These are phyloP conservation scores for Phytophthora brassicae DNA, from an alignment of 352 stramenopile species.

Conservation along the genomic window DNA sequence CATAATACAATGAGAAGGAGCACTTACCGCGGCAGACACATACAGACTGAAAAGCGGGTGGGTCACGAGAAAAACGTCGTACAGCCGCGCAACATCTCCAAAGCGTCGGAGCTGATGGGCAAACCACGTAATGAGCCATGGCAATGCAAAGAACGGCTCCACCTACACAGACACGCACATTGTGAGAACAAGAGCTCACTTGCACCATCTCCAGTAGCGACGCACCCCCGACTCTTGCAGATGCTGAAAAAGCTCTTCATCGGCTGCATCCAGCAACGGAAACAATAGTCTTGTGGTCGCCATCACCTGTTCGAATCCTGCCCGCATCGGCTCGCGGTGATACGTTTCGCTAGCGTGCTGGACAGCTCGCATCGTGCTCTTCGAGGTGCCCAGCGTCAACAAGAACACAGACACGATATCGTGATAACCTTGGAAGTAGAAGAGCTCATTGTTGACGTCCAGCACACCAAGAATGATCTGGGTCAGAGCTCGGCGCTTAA, in stretches of 20 bases:
- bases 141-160: slow-evolving; percentile 93
- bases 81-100: slow-evolving; percentile 87
- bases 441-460: slow-evolving; percentile 46
- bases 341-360: slow-evolving; percentile 81
- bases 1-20: background rate
- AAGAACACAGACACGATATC: slow-evolving; percentile 90
- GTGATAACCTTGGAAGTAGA: slow-evolving; percentile 93
- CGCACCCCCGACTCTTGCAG: slow-evolving; percentile 62
- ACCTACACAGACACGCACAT: slow-evolving; percentile 46
- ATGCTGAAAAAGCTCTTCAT: slow-evolving; percentile 64
- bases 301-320: slow-evolving; percentile 84
- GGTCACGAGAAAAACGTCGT: slow-evolving; percentile 92
- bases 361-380: slow-evolving; percentile 60
- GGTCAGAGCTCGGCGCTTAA: slow-evolving; percentile 61
- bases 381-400: slow-evolving; percentile 77
- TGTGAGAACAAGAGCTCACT: background rate
- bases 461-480: slow-evolving; percentile 65
- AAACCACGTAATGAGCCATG: slow-evolving; percentile 96
- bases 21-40: slow-evolving; percentile 73
- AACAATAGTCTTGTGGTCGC: slow-evolving; percentile 67
- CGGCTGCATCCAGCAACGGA: slow-evolving; percentile 62
- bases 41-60: slow-evolving; percentile 94
- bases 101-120: slow-evolving; percentile 90
- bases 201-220: slow-evolving; percentile 1
- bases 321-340: slow-evolving; percentile 87